phyloP scores from a whole-genome alignment of 1,284 basidiomycete species.

The Cryptococcus neoformans region DNA sequence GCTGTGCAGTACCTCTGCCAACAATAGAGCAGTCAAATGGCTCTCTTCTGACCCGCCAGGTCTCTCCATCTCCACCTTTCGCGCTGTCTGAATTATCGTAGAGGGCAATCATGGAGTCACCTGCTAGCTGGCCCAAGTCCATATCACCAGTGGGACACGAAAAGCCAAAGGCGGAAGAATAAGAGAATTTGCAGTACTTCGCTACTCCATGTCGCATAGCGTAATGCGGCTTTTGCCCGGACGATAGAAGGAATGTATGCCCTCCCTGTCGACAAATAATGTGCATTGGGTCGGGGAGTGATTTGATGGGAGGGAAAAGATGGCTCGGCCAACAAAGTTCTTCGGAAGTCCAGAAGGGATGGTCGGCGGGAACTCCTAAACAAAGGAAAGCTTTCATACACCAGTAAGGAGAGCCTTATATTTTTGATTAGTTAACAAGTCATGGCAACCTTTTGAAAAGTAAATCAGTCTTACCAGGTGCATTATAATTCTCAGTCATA shows the following conservation, averaged over 20 bases:
- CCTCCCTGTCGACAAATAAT: conserved; percentile 57
- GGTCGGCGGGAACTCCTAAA: conserved; percentile 60
- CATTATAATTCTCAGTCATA: conserved; percentile 74
- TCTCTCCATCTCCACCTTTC: conserved; percentile 55
- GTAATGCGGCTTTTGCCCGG: conserved; percentile 74
- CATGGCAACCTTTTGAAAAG: neutral
- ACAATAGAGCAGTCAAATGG: conserved; percentile 64
- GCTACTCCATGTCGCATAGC: conserved; percentile 71
- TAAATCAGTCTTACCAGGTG: conserved; percentile 54
- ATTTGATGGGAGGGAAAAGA: conserved; percentile 48
- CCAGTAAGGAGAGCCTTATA: conserved; percentile 66
- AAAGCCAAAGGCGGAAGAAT: conserved; percentile 71
- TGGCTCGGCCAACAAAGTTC: conserved; percentile 62
- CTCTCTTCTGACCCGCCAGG: conserved; percentile 64
- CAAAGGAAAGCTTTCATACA: conserved; percentile 72
- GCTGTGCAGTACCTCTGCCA: conserved; percentile 43
- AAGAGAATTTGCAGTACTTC: conserved; percentile 73
- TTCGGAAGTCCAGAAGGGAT: conserved; percentile 66
- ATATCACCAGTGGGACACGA: conserved; percentile 65
- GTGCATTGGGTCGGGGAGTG: conserved; percentile 63
- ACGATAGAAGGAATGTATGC: conserved; percentile 68
- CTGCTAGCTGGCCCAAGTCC: conserved; percentile 67
- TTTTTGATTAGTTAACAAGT: neutral
- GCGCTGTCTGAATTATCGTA: conserved; percentile 55
- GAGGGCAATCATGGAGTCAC: conserved; percentile 65